Percentiles rank a stretch among this genome's conserved stretches.
Evolutionary conservation across 768 basidiomycete genomes (phyloP).

Genomic region (Lepiota venenata): DNA sequence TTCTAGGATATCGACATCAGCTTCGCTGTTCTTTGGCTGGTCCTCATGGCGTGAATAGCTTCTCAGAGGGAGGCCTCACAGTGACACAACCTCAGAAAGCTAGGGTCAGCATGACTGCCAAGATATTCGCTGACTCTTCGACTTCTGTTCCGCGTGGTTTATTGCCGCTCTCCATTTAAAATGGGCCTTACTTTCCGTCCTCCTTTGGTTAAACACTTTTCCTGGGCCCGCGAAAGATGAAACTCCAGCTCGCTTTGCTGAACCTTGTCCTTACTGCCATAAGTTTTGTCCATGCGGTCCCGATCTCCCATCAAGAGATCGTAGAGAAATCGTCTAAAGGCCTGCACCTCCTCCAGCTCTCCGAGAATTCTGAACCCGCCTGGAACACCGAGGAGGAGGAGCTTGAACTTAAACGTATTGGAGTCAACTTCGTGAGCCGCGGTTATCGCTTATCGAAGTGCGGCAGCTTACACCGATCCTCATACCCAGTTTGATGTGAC

Average conservation of each 20-base stretch:
- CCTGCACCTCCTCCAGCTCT: slow-evolving; percentile 32
- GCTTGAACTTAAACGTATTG: slow-evolving; percentile 29
- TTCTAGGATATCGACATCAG: neutral
- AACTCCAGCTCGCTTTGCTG: slow-evolving; percentile 5
- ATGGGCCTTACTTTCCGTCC: neutral
- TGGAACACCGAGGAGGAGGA: slow-evolving; percentile 40
- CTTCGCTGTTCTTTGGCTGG: neutral
- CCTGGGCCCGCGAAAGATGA: neutral
- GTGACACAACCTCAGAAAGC: neutral
- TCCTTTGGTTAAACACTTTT: neutral
- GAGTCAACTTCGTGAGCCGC: slow-evolving; percentile 31
- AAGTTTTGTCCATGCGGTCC: slow-evolving; percentile 23
- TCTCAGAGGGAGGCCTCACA: neutral
- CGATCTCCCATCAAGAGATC: slow-evolving; percentile 31
- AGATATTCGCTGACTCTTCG: neutral
- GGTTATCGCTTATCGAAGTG: neutral
- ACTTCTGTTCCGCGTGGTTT: slow-evolving; percentile 4
- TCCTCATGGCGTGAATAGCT: neutral
- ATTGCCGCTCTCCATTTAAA: neutral
- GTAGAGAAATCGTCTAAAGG: slow-evolving; percentile 29
- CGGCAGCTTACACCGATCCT: neutral
- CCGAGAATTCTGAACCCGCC: slow-evolving; percentile 32
- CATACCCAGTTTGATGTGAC: slow-evolving; percentile 36
- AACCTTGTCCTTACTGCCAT: slow-evolving; percentile 20
- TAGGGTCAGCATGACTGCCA: neutral